Conservation (phyloP, 164 flowering plant genomes). For the Nelumbo lutea region DNA sequence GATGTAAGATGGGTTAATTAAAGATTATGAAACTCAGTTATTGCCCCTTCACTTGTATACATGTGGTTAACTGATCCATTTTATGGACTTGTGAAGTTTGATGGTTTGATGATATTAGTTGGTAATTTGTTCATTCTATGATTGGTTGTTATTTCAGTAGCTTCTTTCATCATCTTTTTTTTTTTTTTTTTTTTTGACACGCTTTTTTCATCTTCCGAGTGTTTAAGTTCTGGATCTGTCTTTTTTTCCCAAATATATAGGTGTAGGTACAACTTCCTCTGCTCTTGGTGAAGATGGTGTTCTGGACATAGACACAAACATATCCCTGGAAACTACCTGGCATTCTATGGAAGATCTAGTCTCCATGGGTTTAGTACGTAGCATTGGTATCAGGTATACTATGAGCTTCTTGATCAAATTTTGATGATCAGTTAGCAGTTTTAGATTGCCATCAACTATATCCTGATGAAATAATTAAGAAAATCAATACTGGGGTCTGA, state of each 20-base stretch:
- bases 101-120: neutral
- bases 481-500: too few relatives aligned
- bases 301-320: constrained; percentile 80
- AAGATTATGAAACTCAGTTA: neutral
- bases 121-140: too few relatives aligned
- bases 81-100: neutral
- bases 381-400: constrained; percentile 88
- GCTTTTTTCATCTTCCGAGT: neutral
- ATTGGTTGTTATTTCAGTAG: too few relatives aligned
- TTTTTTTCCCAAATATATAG: constrained; percentile 24
- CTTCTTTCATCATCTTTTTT: too few relatives aligned
- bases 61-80: neutral
- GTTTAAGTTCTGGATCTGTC: neutral
- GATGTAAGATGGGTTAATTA: neutral
- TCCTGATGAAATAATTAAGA: neutral
- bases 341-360: constrained; percentile 94
- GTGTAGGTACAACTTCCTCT: constrained; percentile 74
- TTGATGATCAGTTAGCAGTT: neutral
- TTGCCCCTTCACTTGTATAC: neutral
- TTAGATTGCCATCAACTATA: too few relatives aligned
- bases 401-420: neutral
- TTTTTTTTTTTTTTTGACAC: neutral
- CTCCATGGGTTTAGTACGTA: constrained; percentile 75
- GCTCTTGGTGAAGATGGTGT: constrained; percentile 80
- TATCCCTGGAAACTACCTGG: constrained; percentile 93